Conservation (phyloP, 2,329 filamentous ascomycete species). For the Cercospora nicotianae region DNA sequence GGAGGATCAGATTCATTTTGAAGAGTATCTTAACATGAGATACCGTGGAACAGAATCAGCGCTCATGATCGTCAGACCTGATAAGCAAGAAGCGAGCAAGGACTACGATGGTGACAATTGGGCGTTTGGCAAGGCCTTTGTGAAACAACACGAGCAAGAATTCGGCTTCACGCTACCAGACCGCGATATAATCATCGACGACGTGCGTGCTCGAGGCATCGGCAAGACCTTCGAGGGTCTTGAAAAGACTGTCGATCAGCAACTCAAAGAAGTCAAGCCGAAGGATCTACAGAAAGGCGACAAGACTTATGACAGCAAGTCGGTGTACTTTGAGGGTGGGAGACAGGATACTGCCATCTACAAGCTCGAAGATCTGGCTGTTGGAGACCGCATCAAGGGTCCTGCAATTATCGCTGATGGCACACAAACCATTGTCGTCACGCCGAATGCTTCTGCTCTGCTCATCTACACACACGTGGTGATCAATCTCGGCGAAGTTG, state of each 20-base stretch:
- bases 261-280: conserved; percentile 68
- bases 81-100: conserved; percentile 59
- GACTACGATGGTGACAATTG: conserved; percentile 67
- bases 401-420: conserved; percentile 85
- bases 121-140: conserved; percentile 81
- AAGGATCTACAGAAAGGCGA: conserved; percentile 57
- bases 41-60: conserved; percentile 90
- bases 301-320: conserved; percentile 64
- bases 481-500: conserved; percentile 69
- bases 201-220: conserved; percentile 83
- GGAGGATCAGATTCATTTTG: conserved; percentile 72
- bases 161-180: conserved; percentile 88
- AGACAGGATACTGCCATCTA: conserved; percentile 77
- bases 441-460: conserved; percentile 72
- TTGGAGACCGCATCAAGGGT: conserved; percentile 72
- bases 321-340: conserved; percentile 84
- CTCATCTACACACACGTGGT: conserved; percentile 85
- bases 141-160: conserved; percentile 85
- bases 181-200: conserved; percentile 84
- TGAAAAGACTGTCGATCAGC: conserved; percentile 80
- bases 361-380: conserved; percentile 70
- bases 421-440: conserved; percentile 89
- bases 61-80: conserved; percentile 81
- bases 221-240: conserved; percentile 81
- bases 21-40: conserved; percentile 92